Conservation (phyloP, 208 protist genomes). For the Leishmania tropica region DNA sequence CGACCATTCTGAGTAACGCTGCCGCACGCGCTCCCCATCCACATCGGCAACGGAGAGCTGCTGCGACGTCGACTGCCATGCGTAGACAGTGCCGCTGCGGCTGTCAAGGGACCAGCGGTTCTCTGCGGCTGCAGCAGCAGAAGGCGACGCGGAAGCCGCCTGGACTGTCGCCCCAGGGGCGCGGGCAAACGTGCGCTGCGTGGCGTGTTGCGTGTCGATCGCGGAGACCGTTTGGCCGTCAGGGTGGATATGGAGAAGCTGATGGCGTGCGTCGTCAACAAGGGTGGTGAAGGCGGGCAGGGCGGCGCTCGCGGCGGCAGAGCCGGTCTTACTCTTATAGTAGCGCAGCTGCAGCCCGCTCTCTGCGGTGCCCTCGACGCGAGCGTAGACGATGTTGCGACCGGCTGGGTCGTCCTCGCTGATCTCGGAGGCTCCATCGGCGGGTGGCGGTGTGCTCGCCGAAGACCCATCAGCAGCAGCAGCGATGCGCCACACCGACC, state of each 20-base stretch:
- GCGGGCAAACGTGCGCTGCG: slow-evolving; percentile 16
- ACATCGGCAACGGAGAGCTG: slow-evolving; percentile 55
- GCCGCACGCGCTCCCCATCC: slow-evolving; percentile 55
- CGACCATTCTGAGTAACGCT: slow-evolving; percentile 62
- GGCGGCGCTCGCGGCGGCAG: neutral
- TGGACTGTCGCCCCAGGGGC: neutral
- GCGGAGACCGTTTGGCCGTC: slow-evolving; percentile 16
- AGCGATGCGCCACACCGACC: slow-evolving; percentile 20
- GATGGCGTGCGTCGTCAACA: slow-evolving; percentile 40
- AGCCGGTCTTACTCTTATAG: slow-evolving; percentile 9
- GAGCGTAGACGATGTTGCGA: slow-evolving; percentile 26
- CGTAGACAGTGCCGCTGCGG: slow-evolving; percentile 28
- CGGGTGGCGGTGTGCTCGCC: neutral
- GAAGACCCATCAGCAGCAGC: neutral
- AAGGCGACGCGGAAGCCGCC: neutral
- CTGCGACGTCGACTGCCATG: slow-evolving; percentile 32
- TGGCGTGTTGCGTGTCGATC: slow-evolving; percentile 27
- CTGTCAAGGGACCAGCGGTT: slow-evolving; percentile 18
- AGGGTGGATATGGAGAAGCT: slow-evolving; percentile 30
- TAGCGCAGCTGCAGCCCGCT: slow-evolving; percentile 29
- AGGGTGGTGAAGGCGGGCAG: slow-evolving; percentile 9
- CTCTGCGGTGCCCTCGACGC: slow-evolving; percentile 20
- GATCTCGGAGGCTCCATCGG: neutral
- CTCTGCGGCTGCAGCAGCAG: neutral
- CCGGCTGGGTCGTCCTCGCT: slow-evolving; percentile 10